Evolutionary conservation across 1,284 basidiomycete species (phyloP).

Genomic region (Moesziomyces globuligerus): DNA sequence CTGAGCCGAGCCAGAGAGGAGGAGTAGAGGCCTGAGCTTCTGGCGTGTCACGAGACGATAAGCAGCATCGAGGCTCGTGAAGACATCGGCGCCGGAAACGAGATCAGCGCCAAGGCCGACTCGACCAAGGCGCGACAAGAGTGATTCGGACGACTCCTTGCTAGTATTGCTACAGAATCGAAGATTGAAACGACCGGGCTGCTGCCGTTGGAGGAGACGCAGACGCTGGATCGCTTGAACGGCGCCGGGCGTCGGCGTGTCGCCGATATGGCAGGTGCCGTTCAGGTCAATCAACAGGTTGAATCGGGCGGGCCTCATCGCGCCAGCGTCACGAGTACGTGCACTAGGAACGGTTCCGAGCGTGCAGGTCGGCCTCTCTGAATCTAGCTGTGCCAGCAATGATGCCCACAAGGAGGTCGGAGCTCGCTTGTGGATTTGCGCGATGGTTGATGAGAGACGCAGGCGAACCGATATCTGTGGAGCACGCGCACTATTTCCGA

Average conservation of each 20-base stretch:
- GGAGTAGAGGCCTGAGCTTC: conserved; percentile 23
- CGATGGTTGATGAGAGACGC: too few relatives aligned
- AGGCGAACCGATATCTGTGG: too few relatives aligned
- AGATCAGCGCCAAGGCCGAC: conserved; percentile 16
- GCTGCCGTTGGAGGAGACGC: conserved; percentile 11
- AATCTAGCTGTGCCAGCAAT: too few relatives aligned
- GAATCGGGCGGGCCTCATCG: conserved; percentile 16
- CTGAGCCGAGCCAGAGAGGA: conserved; percentile 28
- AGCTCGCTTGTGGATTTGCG: too few relatives aligned
- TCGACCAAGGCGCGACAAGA: conserved; percentile 24
- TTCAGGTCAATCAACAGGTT: conserved; percentile 47
- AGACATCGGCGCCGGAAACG: conserved; percentile 20
- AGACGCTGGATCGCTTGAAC: conserved; percentile 31
- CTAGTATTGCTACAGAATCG: conserved; percentile 46
- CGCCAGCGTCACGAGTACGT: too few relatives aligned
- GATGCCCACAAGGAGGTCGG: too few relatives aligned
- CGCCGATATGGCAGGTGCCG: conserved; percentile 42
- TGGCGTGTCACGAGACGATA: conserved; percentile 14
- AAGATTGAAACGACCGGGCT: conserved; percentile 19
- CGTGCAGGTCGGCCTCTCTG: too few relatives aligned
- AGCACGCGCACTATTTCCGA: too few relatives aligned
- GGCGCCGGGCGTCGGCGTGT: conserved; percentile 25
- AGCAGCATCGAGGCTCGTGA: conserved; percentile 39
- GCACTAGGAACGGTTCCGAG: too few relatives aligned
- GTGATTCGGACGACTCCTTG: conserved; percentile 35